phyloP scores from a whole-genome alignment of 2,329 filamentous ascomycete genomes.

The Alternaria infectoria region DNA sequence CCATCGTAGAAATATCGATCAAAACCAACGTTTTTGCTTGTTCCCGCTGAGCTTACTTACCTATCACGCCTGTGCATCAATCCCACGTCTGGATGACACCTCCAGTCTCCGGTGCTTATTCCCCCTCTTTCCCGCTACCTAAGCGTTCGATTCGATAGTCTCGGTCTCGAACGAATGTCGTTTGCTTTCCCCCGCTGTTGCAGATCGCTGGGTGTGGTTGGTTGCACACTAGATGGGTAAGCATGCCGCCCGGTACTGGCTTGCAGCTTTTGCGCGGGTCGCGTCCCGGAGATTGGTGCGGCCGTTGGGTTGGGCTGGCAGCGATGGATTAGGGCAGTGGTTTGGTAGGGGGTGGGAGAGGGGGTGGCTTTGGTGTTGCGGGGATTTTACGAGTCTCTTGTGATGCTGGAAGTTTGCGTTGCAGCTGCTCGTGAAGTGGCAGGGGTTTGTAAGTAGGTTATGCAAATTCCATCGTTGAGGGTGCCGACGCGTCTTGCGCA shows the following conservation, averaged over 20 bases:
- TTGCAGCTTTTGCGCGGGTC: neutral
- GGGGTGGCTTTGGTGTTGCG: neutral
- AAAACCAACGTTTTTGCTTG: neutral
- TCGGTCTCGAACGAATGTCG: neutral
- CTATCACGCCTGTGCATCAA: neutral
- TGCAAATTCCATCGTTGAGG: neutral
- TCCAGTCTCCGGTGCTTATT: neutral
- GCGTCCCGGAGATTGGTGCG: neutral
- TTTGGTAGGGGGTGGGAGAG: neutral
- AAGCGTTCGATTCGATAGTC: constrained; percentile 1
- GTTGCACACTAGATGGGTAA: neutral
- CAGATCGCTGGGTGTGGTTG: neutral
- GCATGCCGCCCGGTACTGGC: neutral
- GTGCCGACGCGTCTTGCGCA: neutral
- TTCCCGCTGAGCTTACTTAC: neutral
- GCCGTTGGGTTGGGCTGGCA: neutral
- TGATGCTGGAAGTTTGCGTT: neutral
- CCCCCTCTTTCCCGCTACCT: neutral
- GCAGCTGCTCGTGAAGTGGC: neutral
- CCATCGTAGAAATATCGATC: neutral
- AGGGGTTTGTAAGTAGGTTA: neutral
- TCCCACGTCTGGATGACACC: neutral
- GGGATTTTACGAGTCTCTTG: neutral
- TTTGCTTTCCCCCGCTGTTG: neutral
- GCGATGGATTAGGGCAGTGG: neutral